phyloP scores from a whole-genome alignment of 2,329 filamentous ascomycete species.

The Cytospora paraplurivora region DNA sequence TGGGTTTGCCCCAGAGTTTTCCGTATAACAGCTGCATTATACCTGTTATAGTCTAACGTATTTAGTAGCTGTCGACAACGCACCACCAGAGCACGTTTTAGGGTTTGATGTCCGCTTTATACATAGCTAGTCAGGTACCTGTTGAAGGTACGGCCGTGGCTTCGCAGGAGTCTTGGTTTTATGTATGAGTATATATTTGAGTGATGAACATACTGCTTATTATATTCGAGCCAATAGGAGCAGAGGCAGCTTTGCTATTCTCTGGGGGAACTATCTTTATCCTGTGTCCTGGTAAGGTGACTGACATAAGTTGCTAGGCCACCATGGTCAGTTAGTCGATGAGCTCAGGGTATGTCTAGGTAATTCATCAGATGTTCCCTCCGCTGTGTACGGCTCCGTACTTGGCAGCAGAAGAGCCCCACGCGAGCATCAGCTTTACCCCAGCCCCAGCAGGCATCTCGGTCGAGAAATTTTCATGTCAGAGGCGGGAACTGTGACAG shows the following conservation, averaged over 20 bases:
- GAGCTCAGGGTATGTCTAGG: background rate
- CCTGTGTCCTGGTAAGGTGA: background rate
- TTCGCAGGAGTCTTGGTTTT: background rate
- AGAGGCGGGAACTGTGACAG: constrained; percentile 13
- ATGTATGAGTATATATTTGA: too few species aligned
- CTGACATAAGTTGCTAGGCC: background rate
- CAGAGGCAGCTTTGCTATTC: too few species aligned
- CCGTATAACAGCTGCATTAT: background rate
- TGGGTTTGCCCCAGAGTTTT: background rate
- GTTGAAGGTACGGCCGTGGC: background rate
- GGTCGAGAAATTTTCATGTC: constrained; percentile 24
- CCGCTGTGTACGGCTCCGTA: too few species aligned
- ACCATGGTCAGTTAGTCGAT: background rate
- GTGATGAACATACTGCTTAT: background rate
- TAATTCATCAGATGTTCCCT: too few species aligned
- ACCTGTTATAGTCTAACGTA: background rate
- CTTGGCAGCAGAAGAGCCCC: background rate
- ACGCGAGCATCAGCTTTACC: background rate
- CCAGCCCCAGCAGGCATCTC: background rate
- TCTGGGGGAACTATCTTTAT: background rate
- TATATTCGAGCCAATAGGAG: background rate
- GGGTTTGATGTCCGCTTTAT: background rate
- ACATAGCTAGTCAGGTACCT: too few species aligned
- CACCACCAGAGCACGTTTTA: background rate
- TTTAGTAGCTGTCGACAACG: background rate